phyloP scores from a whole-genome alignment of 106 monocot species.

The Narthecium ossifragum region DNA sequence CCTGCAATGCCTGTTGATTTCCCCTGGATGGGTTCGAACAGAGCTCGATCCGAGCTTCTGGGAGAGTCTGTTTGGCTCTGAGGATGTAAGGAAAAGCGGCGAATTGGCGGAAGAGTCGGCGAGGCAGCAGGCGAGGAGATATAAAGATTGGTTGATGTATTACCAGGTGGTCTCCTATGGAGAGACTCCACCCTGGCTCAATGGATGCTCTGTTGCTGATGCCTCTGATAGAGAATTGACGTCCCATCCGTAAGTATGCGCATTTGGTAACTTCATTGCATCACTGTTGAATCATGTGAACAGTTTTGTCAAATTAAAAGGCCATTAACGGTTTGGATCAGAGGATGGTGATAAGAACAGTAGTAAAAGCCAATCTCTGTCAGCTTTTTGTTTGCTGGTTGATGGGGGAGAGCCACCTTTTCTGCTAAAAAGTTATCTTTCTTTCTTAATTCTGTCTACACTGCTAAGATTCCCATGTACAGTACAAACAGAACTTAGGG shows the following conservation, averaged over 20 bases:
- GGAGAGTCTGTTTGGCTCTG: constrained; percentile 33
- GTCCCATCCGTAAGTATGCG: no score
- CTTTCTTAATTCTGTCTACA: constrained; percentile 13
- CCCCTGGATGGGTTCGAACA: constrained; percentile 34
- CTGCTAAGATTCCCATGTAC: constrained; percentile 11
- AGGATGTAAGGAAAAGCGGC: constrained; percentile 2
- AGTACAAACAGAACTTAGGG: background rate
- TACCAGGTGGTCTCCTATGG: constrained; percentile 78
- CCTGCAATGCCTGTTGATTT: constrained; percentile 63
- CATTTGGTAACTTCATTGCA: no score
- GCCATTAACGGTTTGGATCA: no score
- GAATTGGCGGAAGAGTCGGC: constrained; percentile 38
- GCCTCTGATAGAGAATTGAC: background rate
- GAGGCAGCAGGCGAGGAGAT: constrained; percentile 68
- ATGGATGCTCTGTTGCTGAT: background rate
- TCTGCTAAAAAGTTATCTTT: constrained; percentile 8
- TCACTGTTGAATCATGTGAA: no score
- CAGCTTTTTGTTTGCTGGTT: background rate
- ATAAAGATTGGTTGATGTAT: constrained; percentile 93
- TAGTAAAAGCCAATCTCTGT: background rate
- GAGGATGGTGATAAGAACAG: background rate
- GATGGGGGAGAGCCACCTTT: no score
- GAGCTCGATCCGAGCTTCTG: constrained; percentile 63
- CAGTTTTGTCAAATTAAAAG: no score
- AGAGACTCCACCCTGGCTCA: constrained; percentile 29